Conservation (phyloP, 176 grass and related monocot genomes). For the Triticum dicoccoides region DNA sequence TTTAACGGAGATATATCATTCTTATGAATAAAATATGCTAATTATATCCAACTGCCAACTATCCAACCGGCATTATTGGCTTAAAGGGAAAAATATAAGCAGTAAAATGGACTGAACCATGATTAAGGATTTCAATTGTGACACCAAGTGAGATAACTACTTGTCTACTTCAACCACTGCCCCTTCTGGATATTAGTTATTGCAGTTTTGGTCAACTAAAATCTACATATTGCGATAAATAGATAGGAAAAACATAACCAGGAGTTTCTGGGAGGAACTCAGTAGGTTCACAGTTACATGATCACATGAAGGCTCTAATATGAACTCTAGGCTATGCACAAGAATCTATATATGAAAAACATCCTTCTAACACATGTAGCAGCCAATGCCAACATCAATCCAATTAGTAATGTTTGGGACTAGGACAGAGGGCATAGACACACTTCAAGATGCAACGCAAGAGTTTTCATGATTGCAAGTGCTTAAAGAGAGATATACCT, state of each 20-base stretch:
- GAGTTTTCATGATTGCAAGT: constrained; percentile 6
- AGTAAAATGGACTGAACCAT: not conserved
- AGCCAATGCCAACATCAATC: not conserved
- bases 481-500: constrained; percentile 56
- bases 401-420: constrained; percentile 8
- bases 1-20: not conserved
- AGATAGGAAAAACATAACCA: not conserved
- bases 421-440: constrained; percentile 1
- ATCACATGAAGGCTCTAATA: constrained; percentile 13
- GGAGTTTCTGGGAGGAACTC: not conserved
- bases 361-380: constrained; percentile 24
- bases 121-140: constrained; percentile 3
- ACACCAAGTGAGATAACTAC: not conserved
- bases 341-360: not conserved
- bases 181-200: not conserved
- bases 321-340: not conserved
- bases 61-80: not conserved
- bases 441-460: constrained; percentile 9
- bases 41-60: constrained; percentile 9
- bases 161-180: not conserved
- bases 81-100: not conserved
- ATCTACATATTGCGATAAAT: not conserved
- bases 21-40: constrained; percentile 14
- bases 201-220: not conserved
- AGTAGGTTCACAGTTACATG: constrained; percentile 1